These are phyloP conservation scores for Psilocybe cubensis DNA, from an alignment of 768 basidiomycete genomes.

Conservation along the genomic window DNA sequence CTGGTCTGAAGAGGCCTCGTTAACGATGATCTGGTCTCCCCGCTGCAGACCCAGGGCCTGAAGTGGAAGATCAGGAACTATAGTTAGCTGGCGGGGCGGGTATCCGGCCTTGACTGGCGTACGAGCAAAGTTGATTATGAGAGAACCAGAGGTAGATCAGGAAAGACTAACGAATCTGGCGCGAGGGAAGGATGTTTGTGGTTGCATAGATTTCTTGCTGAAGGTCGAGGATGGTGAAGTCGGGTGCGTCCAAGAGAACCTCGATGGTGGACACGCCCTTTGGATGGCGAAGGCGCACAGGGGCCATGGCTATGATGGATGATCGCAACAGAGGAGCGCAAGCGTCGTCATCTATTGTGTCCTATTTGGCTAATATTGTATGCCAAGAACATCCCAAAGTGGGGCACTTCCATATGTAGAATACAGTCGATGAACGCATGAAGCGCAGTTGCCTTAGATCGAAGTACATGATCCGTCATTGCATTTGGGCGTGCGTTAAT, in stretches of 20 bases:
- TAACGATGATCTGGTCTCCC: conserved; percentile 90
- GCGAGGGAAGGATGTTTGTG: conserved; percentile 73
- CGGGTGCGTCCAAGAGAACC: conserved; percentile 52
- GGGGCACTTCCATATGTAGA: conserved; percentile 4
- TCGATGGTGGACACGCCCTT: conserved; percentile 82
- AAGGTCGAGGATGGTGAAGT: conserved; percentile 73
- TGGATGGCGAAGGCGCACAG: conserved; percentile 82
- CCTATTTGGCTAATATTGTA: conserved; percentile 18
- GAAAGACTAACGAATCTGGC: conserved; percentile 71
- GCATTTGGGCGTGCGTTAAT: not conserved
- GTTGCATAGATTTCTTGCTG: conserved; percentile 68
- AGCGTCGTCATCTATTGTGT: conserved; percentile 24
- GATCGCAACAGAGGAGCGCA: not conserved
- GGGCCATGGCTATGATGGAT: conserved; percentile 55
- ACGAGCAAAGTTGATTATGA: not conserved
- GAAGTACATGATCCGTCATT: conserved; percentile 5
- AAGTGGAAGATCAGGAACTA: conserved; percentile 75
- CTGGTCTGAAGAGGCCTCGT: conserved; percentile 31
- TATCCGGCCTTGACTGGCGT: conserved; percentile 79
- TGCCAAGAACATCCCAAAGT: not conserved
- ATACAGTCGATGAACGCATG: not conserved
- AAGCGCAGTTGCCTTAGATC: not conserved
- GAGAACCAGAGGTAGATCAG: not conserved
- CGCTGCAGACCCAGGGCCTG: conserved; percentile 74
- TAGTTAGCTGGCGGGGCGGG: conserved; percentile 74